phyloP scores from a whole-genome alignment of 202 grass and related monocot genomes.

The Carex sylvatica region DNA sequence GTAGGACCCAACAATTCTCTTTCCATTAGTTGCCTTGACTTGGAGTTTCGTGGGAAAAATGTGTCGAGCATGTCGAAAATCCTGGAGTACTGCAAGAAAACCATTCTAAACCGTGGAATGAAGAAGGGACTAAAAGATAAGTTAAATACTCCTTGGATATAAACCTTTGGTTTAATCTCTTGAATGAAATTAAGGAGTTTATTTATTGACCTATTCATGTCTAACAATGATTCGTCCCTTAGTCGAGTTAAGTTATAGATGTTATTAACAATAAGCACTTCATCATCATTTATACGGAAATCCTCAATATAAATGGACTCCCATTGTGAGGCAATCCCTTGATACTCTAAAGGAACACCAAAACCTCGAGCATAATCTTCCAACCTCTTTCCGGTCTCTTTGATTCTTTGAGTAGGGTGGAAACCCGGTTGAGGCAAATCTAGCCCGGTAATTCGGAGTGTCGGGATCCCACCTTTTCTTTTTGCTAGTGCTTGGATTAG shows the following conservation, averaged over 20 bases:
- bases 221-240: neutral
- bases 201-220: slow-evolving; percentile 33
- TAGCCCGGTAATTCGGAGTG: slow-evolving; percentile 55
- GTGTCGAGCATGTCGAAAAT: slow-evolving; percentile 52
- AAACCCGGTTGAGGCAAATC: slow-evolving; percentile 48
- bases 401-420: slow-evolving; percentile 26
- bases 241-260: neutral
- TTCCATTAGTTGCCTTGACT: slow-evolving; percentile 41
- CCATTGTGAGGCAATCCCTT: slow-evolving; percentile 46
- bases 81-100: slow-evolving; percentile 37
- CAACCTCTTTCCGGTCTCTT: slow-evolving; percentile 30
- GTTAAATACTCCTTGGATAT: slow-evolving; percentile 38
- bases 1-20: slow-evolving; percentile 26
- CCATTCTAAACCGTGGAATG: slow-evolving; percentile 48
- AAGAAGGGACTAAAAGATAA: slow-evolving; percentile 47
- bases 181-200: slow-evolving; percentile 30
- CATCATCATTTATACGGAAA: slow-evolving; percentile 49
- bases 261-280: slow-evolving; percentile 55
- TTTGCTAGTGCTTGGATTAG: slow-evolving; percentile 45
- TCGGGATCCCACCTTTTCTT: slow-evolving; percentile 37
- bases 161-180: slow-evolving; percentile 30
- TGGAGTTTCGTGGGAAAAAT: slow-evolving; percentile 32
- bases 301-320: slow-evolving; percentile 40
- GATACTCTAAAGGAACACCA: slow-evolving; percentile 52
- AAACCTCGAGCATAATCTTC: slow-evolving; percentile 54